These are phyloP conservation scores for Sungouiella thailandica DNA, from an alignment of 805 yeast species.

Conservation along the genomic window DNA sequence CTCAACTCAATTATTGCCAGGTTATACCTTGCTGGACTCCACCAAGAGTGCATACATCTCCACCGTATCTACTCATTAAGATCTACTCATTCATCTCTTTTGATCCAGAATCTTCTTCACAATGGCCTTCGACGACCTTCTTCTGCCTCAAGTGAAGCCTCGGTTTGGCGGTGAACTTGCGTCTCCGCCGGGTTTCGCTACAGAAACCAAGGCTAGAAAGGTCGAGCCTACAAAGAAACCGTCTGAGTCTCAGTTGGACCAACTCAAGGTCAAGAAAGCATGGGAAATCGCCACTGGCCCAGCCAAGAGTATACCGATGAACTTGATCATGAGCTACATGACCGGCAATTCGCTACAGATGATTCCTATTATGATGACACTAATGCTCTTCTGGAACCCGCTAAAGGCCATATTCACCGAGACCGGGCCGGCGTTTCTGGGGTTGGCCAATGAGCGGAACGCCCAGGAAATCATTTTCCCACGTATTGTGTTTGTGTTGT, in stretches of 20 bases:
- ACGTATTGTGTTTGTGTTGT: constrained; percentile 42
- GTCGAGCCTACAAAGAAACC: constrained; percentile 11
- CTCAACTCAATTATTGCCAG: too few relatives aligned
- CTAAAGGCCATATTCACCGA: constrained; percentile 60
- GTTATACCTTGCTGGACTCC: too few relatives aligned
- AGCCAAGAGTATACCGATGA: constrained; percentile 84
- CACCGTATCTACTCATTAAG: too few relatives aligned
- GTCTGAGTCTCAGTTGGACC: constrained; percentile 22
- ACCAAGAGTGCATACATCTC: too few relatives aligned
- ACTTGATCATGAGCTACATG: constrained; percentile 84
- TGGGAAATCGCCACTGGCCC: constrained; percentile 86
- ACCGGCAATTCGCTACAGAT: constrained; percentile 86
- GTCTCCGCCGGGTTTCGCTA: constrained; percentile 19
- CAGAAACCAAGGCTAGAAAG: constrained; percentile 4
- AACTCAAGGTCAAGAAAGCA: constrained; percentile 56
- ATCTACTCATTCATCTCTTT: too few relatives aligned
- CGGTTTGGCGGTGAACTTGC: constrained; percentile 6
- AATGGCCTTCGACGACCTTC: constrained; percentile 11
- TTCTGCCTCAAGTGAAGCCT: constrained; percentile 6
- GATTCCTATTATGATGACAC: constrained; percentile 85
- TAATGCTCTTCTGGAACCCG: constrained; percentile 77
- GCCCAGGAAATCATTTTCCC: constrained; percentile 31
- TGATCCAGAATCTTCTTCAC: too few relatives aligned
- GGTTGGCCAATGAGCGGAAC: constrained; percentile 37
- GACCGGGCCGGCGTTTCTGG: constrained; percentile 51